Base-by-base conservation (phyloP, 192 early-diverging fungal species). In the Lobosporangium transversale region DNA sequence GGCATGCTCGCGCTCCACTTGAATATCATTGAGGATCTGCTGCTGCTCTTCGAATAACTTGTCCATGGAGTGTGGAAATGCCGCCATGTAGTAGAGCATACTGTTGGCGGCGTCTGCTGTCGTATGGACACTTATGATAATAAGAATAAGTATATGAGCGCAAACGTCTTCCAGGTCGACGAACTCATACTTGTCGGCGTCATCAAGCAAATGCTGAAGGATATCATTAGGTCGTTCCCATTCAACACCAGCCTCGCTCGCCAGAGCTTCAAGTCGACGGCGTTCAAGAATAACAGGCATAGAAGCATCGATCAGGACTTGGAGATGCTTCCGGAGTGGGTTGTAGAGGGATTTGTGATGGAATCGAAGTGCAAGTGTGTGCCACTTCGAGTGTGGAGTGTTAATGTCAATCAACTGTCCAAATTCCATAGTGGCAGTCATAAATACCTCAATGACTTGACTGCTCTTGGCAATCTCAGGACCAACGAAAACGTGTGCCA, bases 21-120 rank as follows among this genome's bases (percentile, higher is more conserved):
- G 48, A 17, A 64, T 58, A 0, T n/a, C 47, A 49, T 62, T 63
- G 11, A 78, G 47, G 5, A 70, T 69, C 27, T 65, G 52, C 43
- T 70, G 52, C 29, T 83, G 81, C 31, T 83, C 82, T 26, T 80
- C 57, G 27, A 53, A 67, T 0, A 83, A 31, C 31, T 54, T 70
- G 6, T 68, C 47, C 42, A 71, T 50, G 14, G 59, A 54, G 10
- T 76, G 32, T 8, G 78, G 64, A 23, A 67, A 52, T 21, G 63
- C 62, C 4, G 73, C 66, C 45, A 83, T 23, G 47, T 63, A 62
- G 30, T 78, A 78, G 20, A 83, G 47, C n/a, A 78, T 14, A 26
- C 55, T 66, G 26, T 53, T 68, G 4, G 68, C 59, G 14, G 63
- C 65, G 35, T 70, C 70, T 0, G 71, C 43, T 2, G 82, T 83